Base-by-base conservation (phyloP, 2,329 filamentous ascomycete species). In the Microsporum canis region DNA sequence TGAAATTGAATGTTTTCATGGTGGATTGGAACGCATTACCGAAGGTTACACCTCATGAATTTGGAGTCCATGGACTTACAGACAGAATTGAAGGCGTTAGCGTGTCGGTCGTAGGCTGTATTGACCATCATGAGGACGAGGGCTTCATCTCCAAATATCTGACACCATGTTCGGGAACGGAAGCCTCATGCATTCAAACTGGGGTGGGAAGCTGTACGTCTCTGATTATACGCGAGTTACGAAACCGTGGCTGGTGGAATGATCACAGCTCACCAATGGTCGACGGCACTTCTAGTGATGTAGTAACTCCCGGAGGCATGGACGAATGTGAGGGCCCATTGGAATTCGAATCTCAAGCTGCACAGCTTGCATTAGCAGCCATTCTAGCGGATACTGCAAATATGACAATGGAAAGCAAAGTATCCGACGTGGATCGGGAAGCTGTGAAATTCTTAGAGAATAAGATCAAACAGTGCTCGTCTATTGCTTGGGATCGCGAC, bases 41-140 rank as follows among this genome's bases (percentile, higher is more conserved):
- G 4, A 38, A 58, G 3, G 29, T 47, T 12, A 12, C 41, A 4
- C 43, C 47, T 12, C 70, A 69, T 4, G 75, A 76, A 56, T 81
- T 81, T 0, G 71, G 71, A 5, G 68, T 85, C 1, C 77, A 78
- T 33, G 71, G 73, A 0, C 71, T 82, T 14, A 79, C 80, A 55
- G 66, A 71, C 3, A 66, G 71, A 6, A 5, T 51, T n/a, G 23
- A 61, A 3, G 53, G 57, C 47, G 49, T 63, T 2, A 65, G 68
- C 1, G 71, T 76, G 58, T 72, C 73, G 14, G 77, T 84, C 1
- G 67, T 75, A 2, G 82, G 80, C 3, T 80, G 80, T 53, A 81
- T 87, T 60, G 84, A 87, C 67, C 84, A 87, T 67, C 84, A 86
- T 65, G 77, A 80, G 3, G 82, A 86, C 60, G 84, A 87, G 66